Evolutionary conservation across 495 filamentous ascomycete species (phyloP).

Genomic region (Aspergillus avenaceus): DNA sequence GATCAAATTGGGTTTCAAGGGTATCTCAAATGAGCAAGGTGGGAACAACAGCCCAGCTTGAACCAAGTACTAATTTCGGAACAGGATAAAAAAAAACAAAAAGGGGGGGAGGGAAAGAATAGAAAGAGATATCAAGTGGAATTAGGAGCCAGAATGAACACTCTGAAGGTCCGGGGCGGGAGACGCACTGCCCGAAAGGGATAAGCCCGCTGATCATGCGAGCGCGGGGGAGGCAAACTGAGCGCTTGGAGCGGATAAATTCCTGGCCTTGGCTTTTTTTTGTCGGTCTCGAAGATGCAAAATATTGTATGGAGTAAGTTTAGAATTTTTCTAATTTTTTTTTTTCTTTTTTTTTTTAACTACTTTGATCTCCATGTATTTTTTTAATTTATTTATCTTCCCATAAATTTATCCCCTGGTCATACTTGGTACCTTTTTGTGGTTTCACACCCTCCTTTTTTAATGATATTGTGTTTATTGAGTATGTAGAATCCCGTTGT

Average conservation of each 20-base stretch:
- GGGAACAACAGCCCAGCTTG: not conserved
- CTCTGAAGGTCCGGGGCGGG: conserved; percentile 14
- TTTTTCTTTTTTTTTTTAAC: no score
- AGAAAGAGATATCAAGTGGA: conserved; percentile 11
- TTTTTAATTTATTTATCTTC: no score
- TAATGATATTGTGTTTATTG: not conserved
- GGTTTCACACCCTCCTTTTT: no score
- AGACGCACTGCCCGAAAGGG: conserved; percentile 21
- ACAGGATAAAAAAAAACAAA: conserved; percentile 3
- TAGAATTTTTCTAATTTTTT: no score
- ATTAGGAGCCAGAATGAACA: conserved; percentile 15
- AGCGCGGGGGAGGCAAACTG: conserved; percentile 39
- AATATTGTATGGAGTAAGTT: no score
- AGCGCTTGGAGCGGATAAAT: conserved; percentile 15
- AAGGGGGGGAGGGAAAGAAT: conserved; percentile 10
- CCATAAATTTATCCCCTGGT: no score
- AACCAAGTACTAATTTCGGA: not conserved
- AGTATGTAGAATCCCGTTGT: not conserved
- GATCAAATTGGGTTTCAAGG: conserved; percentile 18
- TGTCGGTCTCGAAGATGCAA: no score
- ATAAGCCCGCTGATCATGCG: conserved; percentile 36
- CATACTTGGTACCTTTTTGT: no score
- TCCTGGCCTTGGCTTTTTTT: not conserved
- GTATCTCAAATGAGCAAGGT: not conserved
- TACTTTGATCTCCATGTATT: no score